A percentile compares a stretch with the other conserved stretches of the same genome.
Evolutionary conservation across 495 filamentous ascomycete species (phyloP).

Genomic region (Daldinia bambusicola): DNA sequence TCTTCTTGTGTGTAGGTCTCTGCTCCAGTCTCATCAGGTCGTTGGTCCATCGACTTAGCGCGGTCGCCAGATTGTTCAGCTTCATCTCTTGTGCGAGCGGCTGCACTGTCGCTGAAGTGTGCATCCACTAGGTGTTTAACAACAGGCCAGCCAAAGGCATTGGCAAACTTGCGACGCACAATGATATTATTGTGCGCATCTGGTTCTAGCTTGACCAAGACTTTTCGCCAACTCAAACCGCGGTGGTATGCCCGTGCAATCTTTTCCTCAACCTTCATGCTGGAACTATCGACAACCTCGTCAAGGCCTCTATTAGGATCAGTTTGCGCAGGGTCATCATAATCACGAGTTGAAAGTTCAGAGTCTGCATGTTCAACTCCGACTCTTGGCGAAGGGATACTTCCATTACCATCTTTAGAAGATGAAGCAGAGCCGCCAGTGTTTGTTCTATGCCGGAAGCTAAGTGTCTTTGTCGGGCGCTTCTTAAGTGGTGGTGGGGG

Average conservation of each 20-base stretch:
- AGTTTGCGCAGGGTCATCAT: slow-evolving; percentile 52
- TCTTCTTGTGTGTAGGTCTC: slow-evolving; percentile 48
- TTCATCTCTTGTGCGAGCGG: slow-evolving; percentile 68
- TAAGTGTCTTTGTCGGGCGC: slow-evolving; percentile 53
- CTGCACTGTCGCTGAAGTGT: slow-evolving; percentile 80
- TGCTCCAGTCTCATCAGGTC: slow-evolving; percentile 52
- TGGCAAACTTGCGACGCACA: slow-evolving; percentile 93
- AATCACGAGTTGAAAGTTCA: slow-evolving; percentile 49
- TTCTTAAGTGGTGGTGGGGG: slow-evolving; percentile 79
- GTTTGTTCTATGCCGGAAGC: slow-evolving; percentile 47
- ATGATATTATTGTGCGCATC: slow-evolving; percentile 99
- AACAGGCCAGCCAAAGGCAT: slow-evolving; percentile 97
- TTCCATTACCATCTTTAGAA: slow-evolving; percentile 36
- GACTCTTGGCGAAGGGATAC: slow-evolving; percentile 14
- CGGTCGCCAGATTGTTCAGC: slow-evolving; percentile 54
- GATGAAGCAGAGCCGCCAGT: slow-evolving; percentile 18
- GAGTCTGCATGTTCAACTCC: slow-evolving; percentile 46
- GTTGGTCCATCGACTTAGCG: slow-evolving; percentile 51
- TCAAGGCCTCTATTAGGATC: slow-evolving; percentile 51
- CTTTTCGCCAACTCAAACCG: slow-evolving; percentile 92
- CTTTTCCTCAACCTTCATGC: slow-evolving; percentile 94
- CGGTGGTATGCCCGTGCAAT: slow-evolving; percentile 95
- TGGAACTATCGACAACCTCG: slow-evolving; percentile 63
- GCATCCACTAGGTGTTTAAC: slow-evolving; percentile 92
- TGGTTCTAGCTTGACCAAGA: slow-evolving; percentile 92